Evolutionary conservation across 345 rosid genomes (phyloP).

Genomic region (Salix koriyanagi): DNA sequence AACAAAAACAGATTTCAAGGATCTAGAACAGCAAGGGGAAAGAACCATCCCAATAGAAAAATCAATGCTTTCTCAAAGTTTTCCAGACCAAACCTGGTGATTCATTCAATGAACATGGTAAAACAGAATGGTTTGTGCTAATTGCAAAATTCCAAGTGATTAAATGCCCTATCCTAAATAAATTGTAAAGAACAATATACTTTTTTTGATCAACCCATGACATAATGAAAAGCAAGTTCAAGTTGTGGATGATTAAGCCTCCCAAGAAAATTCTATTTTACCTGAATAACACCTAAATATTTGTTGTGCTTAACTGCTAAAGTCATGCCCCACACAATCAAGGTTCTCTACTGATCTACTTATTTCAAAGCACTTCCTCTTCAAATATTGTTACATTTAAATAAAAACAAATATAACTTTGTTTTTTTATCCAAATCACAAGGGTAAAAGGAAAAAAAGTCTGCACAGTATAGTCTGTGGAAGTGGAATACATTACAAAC

Average conservation of each 20-base stretch:
- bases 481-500: too few species aligned
- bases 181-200: too few species aligned
- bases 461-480: too few species aligned
- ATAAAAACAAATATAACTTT: background rate
- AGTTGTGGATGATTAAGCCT: background rate
- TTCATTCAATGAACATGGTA: background rate
- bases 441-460: background rate
- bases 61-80: background rate
- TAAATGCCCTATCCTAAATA: too few species aligned
- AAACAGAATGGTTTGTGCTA: background rate
- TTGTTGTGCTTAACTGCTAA: background rate
- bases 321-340: too few species aligned
- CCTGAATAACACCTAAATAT: background rate
- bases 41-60: background rate
- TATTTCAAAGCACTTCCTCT: background rate
- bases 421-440: background rate
- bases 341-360: background rate
- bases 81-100: background rate
- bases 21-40: background rate
- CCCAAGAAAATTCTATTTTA: background rate
- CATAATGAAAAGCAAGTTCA: background rate
- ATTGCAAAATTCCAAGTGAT: too few species aligned
- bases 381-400: background rate
- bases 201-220: too few species aligned
- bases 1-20: background rate